Evolutionary conservation across 108 stramenopile species (phyloP), one percentile per base, ranked within the genome.

Genomic region (Pseudonitzschia delicatissima): DNA sequence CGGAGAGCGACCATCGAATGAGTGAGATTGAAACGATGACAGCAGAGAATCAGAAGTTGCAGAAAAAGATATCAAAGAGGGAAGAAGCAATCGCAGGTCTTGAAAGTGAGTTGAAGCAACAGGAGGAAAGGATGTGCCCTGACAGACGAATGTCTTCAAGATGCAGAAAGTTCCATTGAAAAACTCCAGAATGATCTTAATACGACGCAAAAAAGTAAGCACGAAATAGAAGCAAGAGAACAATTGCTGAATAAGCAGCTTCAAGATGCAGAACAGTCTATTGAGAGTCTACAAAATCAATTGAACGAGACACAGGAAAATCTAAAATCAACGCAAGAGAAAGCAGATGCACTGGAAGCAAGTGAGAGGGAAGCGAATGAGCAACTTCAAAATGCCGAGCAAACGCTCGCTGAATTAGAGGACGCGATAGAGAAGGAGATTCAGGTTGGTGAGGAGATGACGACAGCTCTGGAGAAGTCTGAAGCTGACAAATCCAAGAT

Each of bases 331-430:
- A 66, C 57, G n/a, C 65, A 73, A 44, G 13, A 57, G 31, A 7
- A 57, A 33, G n/a, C 33, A 18, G 11, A 5, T 1, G 9, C 21
- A n/a, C 29, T 32, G 11, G 55, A 57, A 34, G 11, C 7, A 33
- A 31, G n/a, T 11, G 3, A 27, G n/a, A 21, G 9, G 2, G 15
- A 5, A 17, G 4, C 59, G 9, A 20, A 42, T 20, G 37, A 20
- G 20, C 23, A 61, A 61, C 23, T 61, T 5, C 39, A 61, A 61
- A 18, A 33, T 31, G 50, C 67, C 33, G 48, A 48, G 12, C 48
- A 68, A 2, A 45, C 60, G 23, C 57, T 64, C 1, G 35, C 50
- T 33, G 68, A 63, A 6, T 52, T 76, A 8, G 63, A 69, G 33
- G 31, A 65, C 15, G 21, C 44, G 20, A 12, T 76, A 5, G 61